phyloP scores from a whole-genome alignment of 176 grass and related monocot species.

The Hsuehochloa calcarea region DNA sequence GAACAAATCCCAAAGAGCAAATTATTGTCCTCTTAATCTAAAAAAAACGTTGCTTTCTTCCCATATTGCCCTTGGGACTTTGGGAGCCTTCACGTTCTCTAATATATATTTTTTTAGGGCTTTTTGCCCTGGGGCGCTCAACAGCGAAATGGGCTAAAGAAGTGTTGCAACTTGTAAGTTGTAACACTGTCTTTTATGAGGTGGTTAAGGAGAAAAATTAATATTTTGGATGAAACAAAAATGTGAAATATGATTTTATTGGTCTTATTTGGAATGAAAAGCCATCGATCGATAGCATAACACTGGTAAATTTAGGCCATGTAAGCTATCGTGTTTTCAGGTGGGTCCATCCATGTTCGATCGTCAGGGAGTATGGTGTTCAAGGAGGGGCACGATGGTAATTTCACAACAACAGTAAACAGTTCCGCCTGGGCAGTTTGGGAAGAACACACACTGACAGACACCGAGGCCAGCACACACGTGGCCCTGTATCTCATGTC shows the following conservation, averaged over 20 bases:
- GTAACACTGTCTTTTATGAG: background rate
- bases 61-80: background rate
- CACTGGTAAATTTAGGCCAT: no score
- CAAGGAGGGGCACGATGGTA: background rate
- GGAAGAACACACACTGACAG: slow-evolving; percentile 3
- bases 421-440: slow-evolving; percentile 6
- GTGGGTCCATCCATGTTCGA: no score
- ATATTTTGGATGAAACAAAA: no score
- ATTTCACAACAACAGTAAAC: background rate
- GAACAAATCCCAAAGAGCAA: background rate
- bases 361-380: no score
- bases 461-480: background rate
- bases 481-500: background rate
- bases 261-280: no score
- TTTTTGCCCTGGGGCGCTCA: background rate
- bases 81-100: no score
- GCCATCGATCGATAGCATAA: no score
- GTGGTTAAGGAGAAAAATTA: no score
- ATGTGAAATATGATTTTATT: background rate
- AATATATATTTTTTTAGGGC: no score
- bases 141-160: no score
- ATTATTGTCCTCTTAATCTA: no score
- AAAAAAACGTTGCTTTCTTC: background rate
- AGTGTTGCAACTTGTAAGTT: background rate
- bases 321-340: no score